Evolutionary conservation across 2,329 filamentous ascomycete genomes (phyloP).

Genomic region (Colletotrichum chrysophilum): DNA sequence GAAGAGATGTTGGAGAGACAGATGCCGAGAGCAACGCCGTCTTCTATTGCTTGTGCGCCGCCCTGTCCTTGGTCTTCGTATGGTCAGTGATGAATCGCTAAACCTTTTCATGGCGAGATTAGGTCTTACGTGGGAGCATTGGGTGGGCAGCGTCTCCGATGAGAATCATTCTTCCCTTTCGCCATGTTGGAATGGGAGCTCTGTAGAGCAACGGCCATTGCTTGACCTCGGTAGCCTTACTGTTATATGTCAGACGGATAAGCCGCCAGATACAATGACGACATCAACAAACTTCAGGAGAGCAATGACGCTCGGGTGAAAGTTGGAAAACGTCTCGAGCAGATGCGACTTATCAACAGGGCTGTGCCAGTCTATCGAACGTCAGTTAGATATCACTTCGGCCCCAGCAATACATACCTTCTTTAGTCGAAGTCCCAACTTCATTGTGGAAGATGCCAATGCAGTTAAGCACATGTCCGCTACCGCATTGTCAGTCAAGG

Average conservation of each 20-base stretch:
- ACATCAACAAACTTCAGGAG: conserved; percentile 32
- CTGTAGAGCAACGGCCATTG: conserved; percentile 41
- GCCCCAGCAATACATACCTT: neutral
- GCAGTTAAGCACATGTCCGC: conserved; percentile 38
- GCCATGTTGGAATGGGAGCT: conserved; percentile 35
- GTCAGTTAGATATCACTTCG: neutral
- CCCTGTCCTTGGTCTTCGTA: conserved; percentile 41
- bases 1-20: conserved; percentile 27
- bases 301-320: conserved; percentile 29
- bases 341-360: conserved; percentile 32
- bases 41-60: conserved; percentile 39
- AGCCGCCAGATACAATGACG: too few relatives aligned
- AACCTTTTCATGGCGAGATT: neutral
- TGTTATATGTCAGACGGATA: too few relatives aligned
- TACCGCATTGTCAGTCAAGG: too few relatives aligned
- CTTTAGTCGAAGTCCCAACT: conserved; percentile 5
- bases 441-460: conserved; percentile 35
- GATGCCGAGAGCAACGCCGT: conserved; percentile 36
- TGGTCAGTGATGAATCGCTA: neutral
- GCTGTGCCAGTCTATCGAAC: neutral
- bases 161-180: conserved; percentile 33
- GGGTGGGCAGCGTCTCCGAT: conserved; percentile 43
- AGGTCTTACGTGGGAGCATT: conserved; percentile 38
- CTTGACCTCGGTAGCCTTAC: conserved; percentile 38
- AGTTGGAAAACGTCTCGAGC: conserved; percentile 30